Evolutionary conservation across 192 early-diverging fungal genomes (phyloP).

Genomic region (Rhizophagus prolifer): DNA sequence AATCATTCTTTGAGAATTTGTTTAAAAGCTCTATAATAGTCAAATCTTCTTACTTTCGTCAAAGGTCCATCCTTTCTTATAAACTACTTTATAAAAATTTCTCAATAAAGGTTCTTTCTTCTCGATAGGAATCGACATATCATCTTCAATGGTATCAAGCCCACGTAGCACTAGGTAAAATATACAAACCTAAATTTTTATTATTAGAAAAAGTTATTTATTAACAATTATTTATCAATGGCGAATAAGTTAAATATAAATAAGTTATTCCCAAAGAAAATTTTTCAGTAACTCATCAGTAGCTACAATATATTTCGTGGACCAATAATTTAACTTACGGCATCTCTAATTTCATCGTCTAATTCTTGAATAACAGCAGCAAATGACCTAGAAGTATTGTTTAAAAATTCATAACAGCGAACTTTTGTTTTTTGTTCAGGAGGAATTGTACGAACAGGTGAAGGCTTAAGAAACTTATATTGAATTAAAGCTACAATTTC

Average conservation of each 20-base stretch:
- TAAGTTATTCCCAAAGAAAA: too few species aligned
- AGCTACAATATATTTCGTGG: not conserved
- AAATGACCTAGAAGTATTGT: conserved; percentile 95
- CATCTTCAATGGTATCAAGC: conserved; percentile 98
- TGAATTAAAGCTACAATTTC: conserved; percentile 83
- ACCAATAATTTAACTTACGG: conserved; percentile 39
- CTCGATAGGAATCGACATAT: conserved; percentile 84
- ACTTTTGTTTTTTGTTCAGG: conserved; percentile 50
- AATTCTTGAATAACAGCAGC: conserved; percentile 91
- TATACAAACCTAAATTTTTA: conserved; percentile 71
- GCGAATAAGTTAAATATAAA: conserved; percentile 36
- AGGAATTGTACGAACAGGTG: conserved; percentile 55
- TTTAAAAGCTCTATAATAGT: not conserved
- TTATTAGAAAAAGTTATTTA: not conserved
- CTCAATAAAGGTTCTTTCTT: conserved; percentile 77
- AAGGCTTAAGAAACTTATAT: conserved; percentile 55
- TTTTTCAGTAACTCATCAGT: not conserved
- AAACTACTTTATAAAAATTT: conserved; percentile 78
- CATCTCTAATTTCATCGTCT: conserved; percentile 74
- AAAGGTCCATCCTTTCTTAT: conserved; percentile 78
- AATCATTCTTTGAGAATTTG: too few species aligned
- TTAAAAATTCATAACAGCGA: conserved; percentile 88
- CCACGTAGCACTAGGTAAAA: conserved; percentile 96
- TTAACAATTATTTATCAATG: too few species aligned
- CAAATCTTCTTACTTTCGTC: conserved; percentile 58